Base-by-base conservation (phyloP, 2,329 filamentous ascomycete species). In the Simplicillium aogashimaense region DNA sequence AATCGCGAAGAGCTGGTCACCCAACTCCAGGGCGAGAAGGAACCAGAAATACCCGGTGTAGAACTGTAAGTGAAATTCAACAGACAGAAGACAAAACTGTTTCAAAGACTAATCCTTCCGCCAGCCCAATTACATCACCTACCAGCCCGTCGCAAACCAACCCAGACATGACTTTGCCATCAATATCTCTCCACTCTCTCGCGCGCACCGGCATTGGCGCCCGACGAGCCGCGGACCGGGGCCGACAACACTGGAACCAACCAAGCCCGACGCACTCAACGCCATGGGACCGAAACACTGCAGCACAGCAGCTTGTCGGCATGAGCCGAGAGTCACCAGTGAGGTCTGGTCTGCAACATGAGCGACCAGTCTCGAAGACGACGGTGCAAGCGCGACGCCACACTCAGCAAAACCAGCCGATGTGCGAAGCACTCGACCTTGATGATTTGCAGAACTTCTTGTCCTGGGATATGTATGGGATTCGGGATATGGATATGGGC, bases 401-500 rank as follows among this genome's bases (percentile, higher is more conserved):
- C 10, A 37, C 46, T 12, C 38, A 39, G 9, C 36, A 47, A n/a
- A 40, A 47, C 14, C 45, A 53, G 13, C 48, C 51, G 13, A 60
- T 62, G 57, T 54, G 55, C 16, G 53, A 61, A 20, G 56, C 55
- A 18, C 53, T 64, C 4, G 61, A 63, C 38, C 46, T 63, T 10
- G 59, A 59, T 20, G 61, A 64, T 41, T 41, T 64, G 41, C 59
- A 63, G 38, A 62, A 56, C 41, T 63, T 61, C 32, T 38, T 63
- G 38, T 58, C 58, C 5, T 63, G 61, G 61, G 61, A 64, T 39
- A 58, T 64, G 56, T 60, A 62, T 37, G 60, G 60, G 15, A 60
- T 64, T 29, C 61, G 63, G 56, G 61, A 64, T 43, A 59, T 64
- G 53, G 61, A 64, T 42, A 59, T 64, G 53, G 59, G 58, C 28